Percentiles rank a stretch among this genome's conserved stretches.
Conservation (phyloP, 352 stramenopile species). For the Pythium diclinum region DNA sequence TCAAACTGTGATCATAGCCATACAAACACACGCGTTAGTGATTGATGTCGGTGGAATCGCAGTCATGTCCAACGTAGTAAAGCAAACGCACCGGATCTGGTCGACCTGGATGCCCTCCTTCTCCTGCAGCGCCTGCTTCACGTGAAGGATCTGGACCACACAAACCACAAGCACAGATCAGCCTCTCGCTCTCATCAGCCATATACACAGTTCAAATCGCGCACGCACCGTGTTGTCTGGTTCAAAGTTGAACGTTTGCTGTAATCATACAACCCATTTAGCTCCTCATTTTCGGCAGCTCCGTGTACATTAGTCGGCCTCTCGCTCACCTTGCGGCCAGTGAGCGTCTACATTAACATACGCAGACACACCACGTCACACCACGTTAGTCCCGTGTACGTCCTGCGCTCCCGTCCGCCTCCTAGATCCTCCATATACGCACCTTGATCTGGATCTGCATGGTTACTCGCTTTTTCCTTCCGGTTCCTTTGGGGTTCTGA, state of each 20-base stretch:
- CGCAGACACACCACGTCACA: not conserved
- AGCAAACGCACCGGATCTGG: conserved; percentile 52
- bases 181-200: not conserved
- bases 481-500: conserved; percentile 7
- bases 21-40: not conserved
- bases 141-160: conserved; percentile 86
- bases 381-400: not conserved
- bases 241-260: conserved; percentile 90
- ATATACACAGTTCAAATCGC: not conserved
- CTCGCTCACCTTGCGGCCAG: conserved; percentile 62
- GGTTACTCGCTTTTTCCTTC: conserved; percentile 13
- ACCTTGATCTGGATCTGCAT: conserved; percentile 90
- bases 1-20: conserved; percentile 64
- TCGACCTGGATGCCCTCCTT: conserved; percentile 96
- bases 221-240: conserved; percentile 70
- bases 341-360: conserved; percentile 57
- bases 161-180: not conserved
- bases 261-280: not conserved
- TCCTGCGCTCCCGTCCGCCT: not conserved
- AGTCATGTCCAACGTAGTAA: not conserved
- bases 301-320: not conserved
- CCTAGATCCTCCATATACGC: not conserved
- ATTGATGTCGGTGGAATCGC: not conserved
- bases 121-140: conserved; percentile 98
- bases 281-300: not conserved